Evolutionary conservation across 495 filamentous ascomycete species (phyloP), one percentile per base, ranked within the genome.

Genomic region (Penicillium mononematosum): DNA sequence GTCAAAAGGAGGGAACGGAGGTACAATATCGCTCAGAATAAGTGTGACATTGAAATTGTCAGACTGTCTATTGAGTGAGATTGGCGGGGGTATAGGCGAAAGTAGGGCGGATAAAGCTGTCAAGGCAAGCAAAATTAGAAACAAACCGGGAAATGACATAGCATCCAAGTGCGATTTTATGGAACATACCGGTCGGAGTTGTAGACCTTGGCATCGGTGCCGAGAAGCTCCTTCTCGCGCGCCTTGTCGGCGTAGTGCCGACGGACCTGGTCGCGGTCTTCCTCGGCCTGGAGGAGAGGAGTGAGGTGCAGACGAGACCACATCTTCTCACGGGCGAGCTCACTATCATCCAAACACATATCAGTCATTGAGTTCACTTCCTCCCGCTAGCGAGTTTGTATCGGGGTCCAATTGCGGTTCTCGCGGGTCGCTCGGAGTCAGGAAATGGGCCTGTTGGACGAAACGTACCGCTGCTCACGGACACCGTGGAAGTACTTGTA

Each of bases 311-410:
- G 92, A 62, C 94, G 88, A 44, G 87, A 81, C 94, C 94, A 98
- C 83, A 96, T 92, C 80, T 98, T 98, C 68, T 98, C 94, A 45
- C 94, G 90, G 51, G 86, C 89, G 58, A 95, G 88, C 70, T 98
- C 94, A 68, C 93, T 97, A 62, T 53, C 27, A 29, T 16, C n/a
- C 38, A 42, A 53, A 50, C 24, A 45, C 5, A 46, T 45, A 22
- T 65, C 31, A 64, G 34, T 31, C 5, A 16, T 41, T 43, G 10
- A 8, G 14, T 51, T 42, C 7, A 19, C 11, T n/a, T 45, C 34
- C n/a, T n/a, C 22, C 7, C 17, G 24, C 11, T 29, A 3, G 16
- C 9, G 4, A 4, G 34, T 12, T 51, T 14, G 4, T 7, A 50
- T 54, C 16, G 29, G 22, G 24, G 44, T 52, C 46, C 51, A 65